Percentiles rank a stretch among this genome's conserved stretches.
Conservation (phyloP, 441 rosid species). For the Corymbia citriodora region DNA sequence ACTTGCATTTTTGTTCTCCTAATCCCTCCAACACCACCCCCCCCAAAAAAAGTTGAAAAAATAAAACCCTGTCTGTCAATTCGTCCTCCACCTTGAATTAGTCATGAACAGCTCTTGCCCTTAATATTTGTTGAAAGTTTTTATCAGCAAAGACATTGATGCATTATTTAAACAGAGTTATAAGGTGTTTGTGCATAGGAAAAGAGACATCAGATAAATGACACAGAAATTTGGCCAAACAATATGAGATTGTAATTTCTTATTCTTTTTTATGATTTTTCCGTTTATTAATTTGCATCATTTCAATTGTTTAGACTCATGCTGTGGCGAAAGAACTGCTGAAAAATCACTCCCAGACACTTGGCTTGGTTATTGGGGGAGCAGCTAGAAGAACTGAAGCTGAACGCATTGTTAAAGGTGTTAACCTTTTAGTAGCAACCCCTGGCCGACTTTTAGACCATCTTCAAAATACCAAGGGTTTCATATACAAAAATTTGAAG, state of each 20-base stretch:
- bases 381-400: conserved; percentile 82
- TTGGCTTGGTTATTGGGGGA: conserved; percentile 91
- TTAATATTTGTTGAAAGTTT: neutral
- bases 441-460: conserved; percentile 98
- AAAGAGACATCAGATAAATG: neutral
- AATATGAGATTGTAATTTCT: neutral
- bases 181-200: neutral
- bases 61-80: neutral
- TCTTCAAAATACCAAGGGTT: conserved; percentile 90
- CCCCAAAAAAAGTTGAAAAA: neutral
- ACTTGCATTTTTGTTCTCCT: neutral
- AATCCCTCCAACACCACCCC: neutral
- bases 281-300: neutral
- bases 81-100: neutral
- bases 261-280: neutral
- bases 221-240: neutral
- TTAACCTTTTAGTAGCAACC: conserved; percentile 88
- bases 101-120: neutral
- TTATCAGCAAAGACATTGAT: neutral
- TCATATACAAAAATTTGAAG: conserved; percentile 79
- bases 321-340: conserved; percentile 92
- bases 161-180: neutral
- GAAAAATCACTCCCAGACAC: conserved; percentile 80
- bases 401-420: conserved; percentile 75
- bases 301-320: conserved; percentile 50